phyloP scores from a whole-genome alignment of 2,329 filamentous ascomycete genomes.

The Hypomyces rosellus region DNA sequence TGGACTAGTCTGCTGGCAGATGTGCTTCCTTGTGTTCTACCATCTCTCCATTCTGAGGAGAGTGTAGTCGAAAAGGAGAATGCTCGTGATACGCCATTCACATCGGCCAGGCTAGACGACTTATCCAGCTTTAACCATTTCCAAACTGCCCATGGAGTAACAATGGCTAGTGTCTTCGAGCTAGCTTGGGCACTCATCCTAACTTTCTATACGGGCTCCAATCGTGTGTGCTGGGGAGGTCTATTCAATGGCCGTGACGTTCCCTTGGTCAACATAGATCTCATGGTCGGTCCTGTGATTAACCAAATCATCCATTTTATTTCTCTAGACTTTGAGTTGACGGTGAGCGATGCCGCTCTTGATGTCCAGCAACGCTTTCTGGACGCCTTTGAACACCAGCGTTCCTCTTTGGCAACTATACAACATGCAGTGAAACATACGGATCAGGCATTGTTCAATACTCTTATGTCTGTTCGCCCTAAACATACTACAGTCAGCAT shows the following conservation, averaged over 20 bases:
- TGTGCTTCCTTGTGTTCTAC: not conserved
- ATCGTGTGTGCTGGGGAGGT: not conserved
- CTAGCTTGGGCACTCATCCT: constrained; percentile 2
- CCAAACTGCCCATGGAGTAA: not conserved
- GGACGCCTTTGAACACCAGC: constrained; percentile 1
- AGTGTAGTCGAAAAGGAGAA: not conserved
- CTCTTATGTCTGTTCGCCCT: not conserved
- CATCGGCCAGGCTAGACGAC: not conserved
- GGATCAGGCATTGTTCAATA: not conserved
- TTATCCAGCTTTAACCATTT: not conserved
- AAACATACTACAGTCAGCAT: not conserved
- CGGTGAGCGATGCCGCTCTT: not conserved
- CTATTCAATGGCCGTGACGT: not conserved
- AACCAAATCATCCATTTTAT: not conserved
- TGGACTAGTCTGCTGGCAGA: not conserved
- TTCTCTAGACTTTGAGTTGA: not conserved
- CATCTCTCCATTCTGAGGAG: not conserved
- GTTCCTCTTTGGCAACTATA: constrained; percentile 1
- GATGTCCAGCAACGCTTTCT: not conserved
- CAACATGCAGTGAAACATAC: not conserved
- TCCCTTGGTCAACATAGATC: not conserved
- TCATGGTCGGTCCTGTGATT: not conserved
- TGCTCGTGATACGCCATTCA: not conserved
- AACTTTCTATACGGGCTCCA: not conserved
- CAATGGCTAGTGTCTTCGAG: not conserved